A percentile compares a stretch with the other conserved stretches of the same genome.
phyloP scores from a whole-genome alignment of 2,329 filamentous ascomycete genomes.

The Ceratocystiopsis minuta region DNA sequence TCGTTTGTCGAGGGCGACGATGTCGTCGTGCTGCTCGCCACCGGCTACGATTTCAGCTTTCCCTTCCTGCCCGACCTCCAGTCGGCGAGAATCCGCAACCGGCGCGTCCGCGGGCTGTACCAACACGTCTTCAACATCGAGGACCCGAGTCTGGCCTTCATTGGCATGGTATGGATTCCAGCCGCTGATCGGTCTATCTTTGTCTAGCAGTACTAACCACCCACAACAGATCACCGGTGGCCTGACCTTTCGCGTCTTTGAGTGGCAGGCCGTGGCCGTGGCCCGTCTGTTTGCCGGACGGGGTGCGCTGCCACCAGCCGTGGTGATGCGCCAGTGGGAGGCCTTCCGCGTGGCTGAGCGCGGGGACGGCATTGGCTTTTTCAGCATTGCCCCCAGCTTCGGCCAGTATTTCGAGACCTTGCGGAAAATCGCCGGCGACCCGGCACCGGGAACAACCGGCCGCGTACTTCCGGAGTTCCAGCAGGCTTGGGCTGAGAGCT shows the following conservation, averaged over 20 bases:
- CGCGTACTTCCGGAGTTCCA: too few species aligned
- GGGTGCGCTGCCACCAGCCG: too few species aligned
- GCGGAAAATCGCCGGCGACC: neutral
- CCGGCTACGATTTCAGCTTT: conserved; percentile 35
- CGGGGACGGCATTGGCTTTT: neutral
- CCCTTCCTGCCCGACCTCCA: conserved; percentile 40
- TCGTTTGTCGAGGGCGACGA: conserved; percentile 27
- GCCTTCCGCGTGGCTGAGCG: neutral
- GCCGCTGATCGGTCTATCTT: too few species aligned
- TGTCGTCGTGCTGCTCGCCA: conserved; percentile 40
- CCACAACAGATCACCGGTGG: too few species aligned
- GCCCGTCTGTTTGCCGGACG: conserved; percentile 37
- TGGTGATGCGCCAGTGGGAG: conserved; percentile 13
- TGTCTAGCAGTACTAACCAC: too few species aligned
- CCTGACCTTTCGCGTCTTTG: conserved; percentile 49
- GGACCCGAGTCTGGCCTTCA: conserved; percentile 43
- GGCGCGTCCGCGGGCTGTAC: conserved; percentile 21
- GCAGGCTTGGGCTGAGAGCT: too few species aligned
- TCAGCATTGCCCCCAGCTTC: neutral
- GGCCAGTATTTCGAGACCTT: conserved; percentile 1
- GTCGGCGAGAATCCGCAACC: conserved; percentile 5
- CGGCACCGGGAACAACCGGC: neutral
- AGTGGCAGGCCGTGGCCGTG: conserved; percentile 47
- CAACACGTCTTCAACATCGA: conserved; percentile 44
- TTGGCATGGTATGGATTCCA: conserved; percentile 22